Evolutionary conservation across 345 rosid genomes (phyloP).

Genomic region (Eucalyptus pumila): DNA sequence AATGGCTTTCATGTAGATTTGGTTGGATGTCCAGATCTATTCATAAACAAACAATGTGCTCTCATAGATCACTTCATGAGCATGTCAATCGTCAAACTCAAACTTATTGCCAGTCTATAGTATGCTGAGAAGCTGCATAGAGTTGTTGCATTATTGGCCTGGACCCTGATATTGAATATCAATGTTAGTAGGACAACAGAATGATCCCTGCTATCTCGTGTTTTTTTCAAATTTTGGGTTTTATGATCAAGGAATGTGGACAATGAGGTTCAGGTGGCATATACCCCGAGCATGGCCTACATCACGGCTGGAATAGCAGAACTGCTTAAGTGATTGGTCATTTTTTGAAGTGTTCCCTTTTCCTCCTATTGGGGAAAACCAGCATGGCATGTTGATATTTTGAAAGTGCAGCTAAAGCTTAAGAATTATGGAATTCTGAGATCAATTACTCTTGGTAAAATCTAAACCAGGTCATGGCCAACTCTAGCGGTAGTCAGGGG

Average conservation of each 20-base stretch:
- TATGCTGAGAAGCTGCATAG: not conserved
- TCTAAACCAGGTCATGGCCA: constrained; percentile 10
- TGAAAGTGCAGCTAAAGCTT: not conserved
- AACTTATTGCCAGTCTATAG: not conserved
- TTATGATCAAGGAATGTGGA: not conserved
- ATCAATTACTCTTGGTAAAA: not conserved
- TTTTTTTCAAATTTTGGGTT: not conserved
- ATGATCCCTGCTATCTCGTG: not conserved
- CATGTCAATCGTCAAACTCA: not conserved
- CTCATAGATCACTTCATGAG: not conserved
- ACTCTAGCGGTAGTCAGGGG: not conserved
- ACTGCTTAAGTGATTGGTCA: not conserved
- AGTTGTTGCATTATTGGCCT: not conserved
- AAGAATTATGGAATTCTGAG: not conserved
- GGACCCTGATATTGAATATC: not conserved
- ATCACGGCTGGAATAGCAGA: not conserved
- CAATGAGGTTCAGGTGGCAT: not conserved
- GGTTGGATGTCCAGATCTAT: not conserved
- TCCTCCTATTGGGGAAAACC: not conserved
- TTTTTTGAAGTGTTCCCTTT: not conserved
- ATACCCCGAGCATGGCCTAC: not conserved
- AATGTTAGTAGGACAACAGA: not conserved
- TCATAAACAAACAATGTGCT: not conserved
- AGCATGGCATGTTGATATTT: not conserved
- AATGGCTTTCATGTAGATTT: not conserved